Evolutionary conservation across 1,284 basidiomycete genomes (phyloP).

Genomic region (Takashimella tepidaria): DNA sequence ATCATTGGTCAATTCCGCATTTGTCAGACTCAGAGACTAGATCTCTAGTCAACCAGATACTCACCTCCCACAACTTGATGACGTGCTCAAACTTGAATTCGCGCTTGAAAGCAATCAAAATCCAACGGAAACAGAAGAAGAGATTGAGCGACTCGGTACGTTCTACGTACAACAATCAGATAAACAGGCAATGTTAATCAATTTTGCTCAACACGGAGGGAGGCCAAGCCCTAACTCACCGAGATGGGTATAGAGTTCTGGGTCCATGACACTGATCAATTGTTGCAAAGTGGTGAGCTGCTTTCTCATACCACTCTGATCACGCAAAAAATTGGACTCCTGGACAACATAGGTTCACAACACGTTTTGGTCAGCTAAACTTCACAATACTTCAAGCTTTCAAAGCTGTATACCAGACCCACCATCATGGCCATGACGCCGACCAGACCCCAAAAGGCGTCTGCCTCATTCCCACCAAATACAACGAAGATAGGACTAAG

Average conservation of each 20-base stretch:
- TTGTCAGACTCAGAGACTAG: slow-evolving; percentile 2
- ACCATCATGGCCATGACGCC: slow-evolving; percentile 94
- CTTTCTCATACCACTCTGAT: slow-evolving; percentile 96
- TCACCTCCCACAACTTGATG: slow-evolving; percentile 80
- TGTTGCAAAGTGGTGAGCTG: slow-evolving; percentile 85
- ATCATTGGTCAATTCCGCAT: slow-evolving; percentile 6
- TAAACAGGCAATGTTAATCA: neutral
- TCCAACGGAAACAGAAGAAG: slow-evolving; percentile 94
- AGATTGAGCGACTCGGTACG: slow-evolving; percentile 85
- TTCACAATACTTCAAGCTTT: no score
- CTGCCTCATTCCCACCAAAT: slow-evolving; percentile 77
- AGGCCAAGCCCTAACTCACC: slow-evolving; percentile 51
- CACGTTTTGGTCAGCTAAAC: no score
- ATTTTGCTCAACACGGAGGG: neutral
- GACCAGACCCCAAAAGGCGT: slow-evolving; percentile 94
- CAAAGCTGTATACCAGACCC: no score
- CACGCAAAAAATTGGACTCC: slow-evolving; percentile 92
- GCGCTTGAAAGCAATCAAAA: slow-evolving; percentile 79
- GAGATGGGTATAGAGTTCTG: slow-evolving; percentile 80
- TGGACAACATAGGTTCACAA: no score
- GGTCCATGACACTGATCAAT: slow-evolving; percentile 87
- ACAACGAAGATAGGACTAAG: slow-evolving; percentile 91
- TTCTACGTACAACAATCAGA: no score
- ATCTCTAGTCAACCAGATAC: slow-evolving; percentile 3
- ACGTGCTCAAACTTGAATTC: slow-evolving; percentile 91